Evolutionary conservation across 441 rosid species (phyloP).

Genomic region (Croton laevigatus): DNA sequence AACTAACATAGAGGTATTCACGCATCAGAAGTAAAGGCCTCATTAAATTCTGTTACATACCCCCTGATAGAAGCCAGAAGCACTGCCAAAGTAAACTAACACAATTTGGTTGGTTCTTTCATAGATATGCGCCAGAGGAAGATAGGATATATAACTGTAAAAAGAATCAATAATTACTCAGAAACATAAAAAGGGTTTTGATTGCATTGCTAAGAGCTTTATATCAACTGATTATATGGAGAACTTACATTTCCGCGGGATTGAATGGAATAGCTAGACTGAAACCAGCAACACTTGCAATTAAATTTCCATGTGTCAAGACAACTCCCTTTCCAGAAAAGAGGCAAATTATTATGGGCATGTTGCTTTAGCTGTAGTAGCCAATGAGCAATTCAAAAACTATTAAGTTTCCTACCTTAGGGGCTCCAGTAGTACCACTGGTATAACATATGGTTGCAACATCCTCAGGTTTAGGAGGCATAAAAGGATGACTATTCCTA

Average conservation of each 20-base stretch:
- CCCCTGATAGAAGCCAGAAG: conserved; percentile 98
- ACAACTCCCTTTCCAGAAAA: conserved; percentile 70
- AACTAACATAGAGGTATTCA: conserved; percentile 1
- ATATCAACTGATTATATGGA: conserved; percentile 9
- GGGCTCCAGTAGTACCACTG: conserved; percentile 98
- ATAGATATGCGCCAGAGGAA: conserved; percentile 97
- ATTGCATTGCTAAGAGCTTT: conserved; percentile 1
- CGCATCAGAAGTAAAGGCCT: neutral
- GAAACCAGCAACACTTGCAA: conserved; percentile 84
- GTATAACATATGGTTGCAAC: conserved; percentile 96
- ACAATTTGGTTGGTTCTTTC: conserved; percentile 77
- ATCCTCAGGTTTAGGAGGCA: conserved; percentile 82
- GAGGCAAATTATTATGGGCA: conserved; percentile 21
- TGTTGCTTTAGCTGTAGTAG: conserved; percentile 12
- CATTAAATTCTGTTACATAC: conserved; percentile 43
- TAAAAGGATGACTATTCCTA: conserved; percentile 69
- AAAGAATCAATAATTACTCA: conserved; percentile 18
- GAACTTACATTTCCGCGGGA: conserved; percentile 83
- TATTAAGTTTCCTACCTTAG: conserved; percentile 60
- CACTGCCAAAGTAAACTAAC: conserved; percentile 60
- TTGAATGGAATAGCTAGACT: conserved; percentile 39
- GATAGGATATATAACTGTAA: conserved; percentile 92
- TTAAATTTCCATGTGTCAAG: conserved; percentile 79
- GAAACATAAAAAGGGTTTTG: conserved; percentile 21
- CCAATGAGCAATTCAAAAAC: conserved; percentile 15